Percentiles rank a stretch among this genome's conserved stretches.
Conservation (phyloP, 441 rosid genomes). For the Gossypium schwendimanii region DNA sequence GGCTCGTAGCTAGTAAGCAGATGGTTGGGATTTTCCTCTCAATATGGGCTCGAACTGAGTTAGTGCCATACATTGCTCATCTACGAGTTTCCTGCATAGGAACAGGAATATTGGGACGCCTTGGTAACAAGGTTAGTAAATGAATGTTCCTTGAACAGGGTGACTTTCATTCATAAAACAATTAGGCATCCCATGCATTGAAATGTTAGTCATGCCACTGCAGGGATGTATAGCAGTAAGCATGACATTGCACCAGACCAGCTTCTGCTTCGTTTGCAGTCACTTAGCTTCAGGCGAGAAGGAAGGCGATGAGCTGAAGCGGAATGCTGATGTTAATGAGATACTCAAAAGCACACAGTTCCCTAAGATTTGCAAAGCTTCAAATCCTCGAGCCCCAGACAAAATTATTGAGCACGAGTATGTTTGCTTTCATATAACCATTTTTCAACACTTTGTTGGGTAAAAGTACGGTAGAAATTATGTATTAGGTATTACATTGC, state of each 20-base stretch:
- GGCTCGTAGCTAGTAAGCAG: conserved; percentile 75
- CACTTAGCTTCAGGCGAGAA: conserved; percentile 94
- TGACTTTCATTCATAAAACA: neutral
- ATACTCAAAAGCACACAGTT: conserved; percentile 68
- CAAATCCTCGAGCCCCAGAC: conserved; percentile 50
- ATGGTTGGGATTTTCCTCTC: conserved; percentile 89
- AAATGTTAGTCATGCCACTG: neutral
- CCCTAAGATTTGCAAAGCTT: conserved; percentile 55
- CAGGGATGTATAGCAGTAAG: conserved; percentile 89
- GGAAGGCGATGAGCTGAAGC: conserved; percentile 81
- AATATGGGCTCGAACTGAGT: conserved; percentile 69
- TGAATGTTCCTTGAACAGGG: neutral
- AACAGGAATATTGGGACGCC: conserved; percentile 84
- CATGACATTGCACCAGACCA: conserved; percentile 78
- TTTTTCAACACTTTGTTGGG: neutral
- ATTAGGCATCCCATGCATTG: neutral
- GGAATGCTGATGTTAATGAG: conserved; percentile 80
- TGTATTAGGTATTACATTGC: no score
- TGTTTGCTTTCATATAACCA: conserved; percentile 12
- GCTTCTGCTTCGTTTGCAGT: conserved; percentile 86
- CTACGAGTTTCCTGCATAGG: conserved; percentile 72
- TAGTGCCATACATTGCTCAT: conserved; percentile 74
- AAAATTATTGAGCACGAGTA: conserved; percentile 75
- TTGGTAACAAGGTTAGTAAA: conserved; percentile 75
- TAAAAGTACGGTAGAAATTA: no score